Base-by-base conservation (phyloP, 139 green algal species). In the Pseudopediastrum boryanum region DNA sequence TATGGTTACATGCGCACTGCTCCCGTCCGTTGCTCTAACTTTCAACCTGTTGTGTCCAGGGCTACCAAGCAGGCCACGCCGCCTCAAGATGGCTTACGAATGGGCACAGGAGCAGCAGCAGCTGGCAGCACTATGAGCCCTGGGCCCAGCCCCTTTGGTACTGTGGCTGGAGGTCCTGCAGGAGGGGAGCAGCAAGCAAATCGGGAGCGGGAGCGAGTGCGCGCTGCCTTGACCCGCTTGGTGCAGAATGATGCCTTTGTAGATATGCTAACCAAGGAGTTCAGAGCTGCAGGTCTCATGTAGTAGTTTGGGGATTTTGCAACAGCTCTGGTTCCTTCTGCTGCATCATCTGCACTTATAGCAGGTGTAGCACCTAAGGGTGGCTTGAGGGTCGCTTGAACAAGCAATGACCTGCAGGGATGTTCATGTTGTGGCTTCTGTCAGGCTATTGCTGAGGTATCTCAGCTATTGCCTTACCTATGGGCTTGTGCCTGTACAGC, bases 191-290 rank as follows among this genome's bases (percentile, higher is more conserved):
- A 48, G 13, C 76, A 76, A 65, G 65, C 64, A 2, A 48, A 75
- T 39, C 25, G n/a, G n/a, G 44, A 61, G 8, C 42, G 76, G 2
- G 76, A 82, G 4, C 62, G 63, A 52, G 29, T 80, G 21, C 51
- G 64, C 29, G 31, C 65, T 12, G 69, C 73, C 8, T 43, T 86
- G 56, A 73, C 51, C 31, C 35, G 70, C 2, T 41, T 80, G 50
- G 62, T 54, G 36, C 52, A 75, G 39, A 80, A 71, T 44, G 79
- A 84, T 35, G 71, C 63, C 3, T 68, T 84, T 33, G 61, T 80
- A 4, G 71, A 84, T 7, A 44, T 50, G 8, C 36, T 84, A 39
- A 71, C 79, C 8, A 29, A 61, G 29, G 79, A 84, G 69, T 65
- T 84, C 38, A 61, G 38, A 33, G 62, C 71, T 6, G 61, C 61